phyloP scores from a whole-genome alignment of 495 filamentous ascomycete species.

The Penicillium macrosclerotiorum region DNA sequence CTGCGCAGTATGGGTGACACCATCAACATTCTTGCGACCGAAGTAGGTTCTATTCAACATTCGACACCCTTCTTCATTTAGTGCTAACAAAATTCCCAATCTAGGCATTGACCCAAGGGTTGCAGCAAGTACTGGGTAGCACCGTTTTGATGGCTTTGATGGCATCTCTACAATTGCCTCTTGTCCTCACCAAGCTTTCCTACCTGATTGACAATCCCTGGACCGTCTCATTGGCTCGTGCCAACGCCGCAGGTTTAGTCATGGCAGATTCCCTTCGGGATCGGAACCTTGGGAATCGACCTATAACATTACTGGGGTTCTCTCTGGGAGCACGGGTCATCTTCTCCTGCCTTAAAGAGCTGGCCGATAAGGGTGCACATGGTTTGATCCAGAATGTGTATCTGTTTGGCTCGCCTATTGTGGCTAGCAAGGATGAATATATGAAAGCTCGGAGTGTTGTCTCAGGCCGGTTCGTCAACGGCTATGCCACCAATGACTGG shows the following conservation, averaged over 20 bases:
- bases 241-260: conserved; percentile 85
- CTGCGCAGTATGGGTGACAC: conserved; percentile 94
- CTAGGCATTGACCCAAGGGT: conserved; percentile 88
- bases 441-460: conserved; percentile 76
- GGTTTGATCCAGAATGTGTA: conserved; percentile 95
- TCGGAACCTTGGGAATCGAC: conserved; percentile 84
- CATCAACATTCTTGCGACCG: conserved; percentile 96
- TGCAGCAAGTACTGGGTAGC: conserved; percentile 91
- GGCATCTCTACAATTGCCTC: conserved; percentile 88
- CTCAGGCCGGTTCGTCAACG: conserved; percentile 88
- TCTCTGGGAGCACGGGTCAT: conserved; percentile 92
- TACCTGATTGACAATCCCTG: conserved; percentile 99
- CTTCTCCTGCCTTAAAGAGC: conserved; percentile 85
- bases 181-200: conserved; percentile 89
- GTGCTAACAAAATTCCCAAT: conserved; percentile 9
- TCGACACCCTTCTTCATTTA: not conserved
- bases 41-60: conserved; percentile 57
- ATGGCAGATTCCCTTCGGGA: conserved; percentile 93
- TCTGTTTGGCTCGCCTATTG: conserved; percentile 87
- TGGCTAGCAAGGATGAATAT: conserved; percentile 92
- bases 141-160: conserved; percentile 87
- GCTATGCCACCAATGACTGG: conserved; percentile 94
- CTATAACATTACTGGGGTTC: conserved; percentile 94
- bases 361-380: conserved; percentile 81
- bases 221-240: conserved; percentile 89